Conservation (phyloP, 768 basidiomycete genomes). For the Macrocybe gigantea region DNA sequence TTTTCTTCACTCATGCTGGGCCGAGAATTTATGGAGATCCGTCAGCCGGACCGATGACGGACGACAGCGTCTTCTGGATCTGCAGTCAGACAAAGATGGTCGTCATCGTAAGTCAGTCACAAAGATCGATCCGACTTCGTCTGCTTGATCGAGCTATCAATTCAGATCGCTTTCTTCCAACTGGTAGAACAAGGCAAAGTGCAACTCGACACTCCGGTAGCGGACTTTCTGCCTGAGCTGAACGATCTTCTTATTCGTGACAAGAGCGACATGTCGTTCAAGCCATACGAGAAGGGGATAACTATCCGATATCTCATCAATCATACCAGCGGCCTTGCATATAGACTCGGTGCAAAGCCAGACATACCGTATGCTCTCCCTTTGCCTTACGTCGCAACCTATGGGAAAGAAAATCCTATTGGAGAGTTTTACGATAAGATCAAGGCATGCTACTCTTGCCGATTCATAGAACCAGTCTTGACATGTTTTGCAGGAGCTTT, state of each 20-base stretch:
- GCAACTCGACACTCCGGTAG: slow-evolving; percentile 20
- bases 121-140: not conserved
- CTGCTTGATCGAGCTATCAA: not conserved
- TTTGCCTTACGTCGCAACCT: slow-evolving; percentile 1
- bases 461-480: not conserved
- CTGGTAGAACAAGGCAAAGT: slow-evolving; percentile 27
- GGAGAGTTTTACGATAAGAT: slow-evolving; percentile 9
- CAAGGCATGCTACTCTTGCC: slow-evolving; percentile 8
- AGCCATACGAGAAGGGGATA: slow-evolving; percentile 11
- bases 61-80: slow-evolving; percentile 27
- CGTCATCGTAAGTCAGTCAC: slow-evolving; percentile 17
- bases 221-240: slow-evolving; percentile 22
- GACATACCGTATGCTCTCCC: slow-evolving; percentile 3
- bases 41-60: slow-evolving; percentile 14
- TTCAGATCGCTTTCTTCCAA: slow-evolving; percentile 25
- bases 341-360: slow-evolving; percentile 3
- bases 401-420: slow-evolving; percentile 13
- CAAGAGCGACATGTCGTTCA: not conserved
- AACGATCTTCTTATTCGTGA: slow-evolving; percentile 15
- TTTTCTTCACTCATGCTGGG: slow-evolving; percentile 20
- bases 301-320: slow-evolving; percentile 16
- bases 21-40: slow-evolving; percentile 17
- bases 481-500: slow-evolving; percentile 11
- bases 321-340: slow-evolving; percentile 19
- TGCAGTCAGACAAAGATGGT: slow-evolving; percentile 32